These are phyloP conservation scores for Penicillium brasilianum DNA, from an alignment of 2,329 filamentous ascomycete species.

Conservation along the genomic window DNA sequence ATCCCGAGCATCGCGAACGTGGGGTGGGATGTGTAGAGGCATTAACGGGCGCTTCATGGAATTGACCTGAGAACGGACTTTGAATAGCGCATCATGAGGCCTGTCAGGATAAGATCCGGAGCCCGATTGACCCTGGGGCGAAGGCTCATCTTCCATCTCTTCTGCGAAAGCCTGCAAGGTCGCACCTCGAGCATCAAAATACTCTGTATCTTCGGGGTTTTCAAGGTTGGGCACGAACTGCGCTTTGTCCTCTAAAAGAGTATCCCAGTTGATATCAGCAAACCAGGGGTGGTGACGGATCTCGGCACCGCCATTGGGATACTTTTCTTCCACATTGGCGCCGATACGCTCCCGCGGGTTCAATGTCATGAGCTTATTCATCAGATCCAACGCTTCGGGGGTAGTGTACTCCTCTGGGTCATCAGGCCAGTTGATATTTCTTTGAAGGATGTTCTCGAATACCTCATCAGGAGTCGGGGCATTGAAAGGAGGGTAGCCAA, in stretches of 20 bases:
- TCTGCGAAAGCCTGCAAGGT: constrained; percentile 91
- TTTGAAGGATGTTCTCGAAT: constrained; percentile 92
- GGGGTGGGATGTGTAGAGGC: constrained; percentile 93
- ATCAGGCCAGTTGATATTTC: constrained; percentile 90
- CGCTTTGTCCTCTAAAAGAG: constrained; percentile 89
- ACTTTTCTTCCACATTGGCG: constrained; percentile 83
- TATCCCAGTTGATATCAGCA: constrained; percentile 83
- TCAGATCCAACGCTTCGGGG: constrained; percentile 87
- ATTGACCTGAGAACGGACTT: constrained; percentile 84
- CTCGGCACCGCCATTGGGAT: constrained; percentile 81
- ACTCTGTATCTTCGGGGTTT: constrained; percentile 96
- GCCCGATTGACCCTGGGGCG: constrained; percentile 71
- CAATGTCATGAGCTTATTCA: constrained; percentile 87
- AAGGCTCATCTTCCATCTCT: constrained; percentile 87
- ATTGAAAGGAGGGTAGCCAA: constrained; percentile 92
- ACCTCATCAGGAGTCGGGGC: constrained; percentile 88
- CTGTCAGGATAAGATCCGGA: constrained; percentile 82
- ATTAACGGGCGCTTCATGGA: constrained; percentile 89
- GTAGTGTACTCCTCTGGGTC: constrained; percentile 80
- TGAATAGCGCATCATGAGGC: constrained; percentile 91
- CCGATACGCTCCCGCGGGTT: constrained; percentile 83
- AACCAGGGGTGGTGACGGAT: constrained; percentile 93
- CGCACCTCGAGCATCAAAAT: constrained; percentile 91
- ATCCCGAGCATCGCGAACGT: constrained; percentile 91
- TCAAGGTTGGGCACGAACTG: constrained; percentile 92